phyloP scores from a whole-genome alignment of 805 yeast species.

The Metschnikowia kunwiensis region DNA sequence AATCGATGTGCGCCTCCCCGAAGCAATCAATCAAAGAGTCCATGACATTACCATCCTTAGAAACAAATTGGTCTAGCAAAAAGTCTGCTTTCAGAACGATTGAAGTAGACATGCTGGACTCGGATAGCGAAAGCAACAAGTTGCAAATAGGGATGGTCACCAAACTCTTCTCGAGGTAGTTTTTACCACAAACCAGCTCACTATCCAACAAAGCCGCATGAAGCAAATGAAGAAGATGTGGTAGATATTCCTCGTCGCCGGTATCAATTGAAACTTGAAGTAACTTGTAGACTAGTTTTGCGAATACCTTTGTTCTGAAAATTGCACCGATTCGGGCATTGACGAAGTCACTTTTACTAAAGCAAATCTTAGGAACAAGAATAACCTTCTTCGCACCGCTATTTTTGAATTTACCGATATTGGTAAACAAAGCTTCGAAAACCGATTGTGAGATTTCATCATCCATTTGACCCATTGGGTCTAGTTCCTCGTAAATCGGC shows the following conservation, averaged over 20 bases:
- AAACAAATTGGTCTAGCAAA: slow-evolving; percentile 49
- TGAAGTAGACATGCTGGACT: slow-evolving; percentile 47
- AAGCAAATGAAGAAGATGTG: slow-evolving; percentile 61
- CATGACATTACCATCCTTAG: slow-evolving; percentile 47
- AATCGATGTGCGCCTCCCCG: slow-evolving; percentile 52
- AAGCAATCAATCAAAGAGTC: slow-evolving; percentile 53
- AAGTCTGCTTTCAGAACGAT: slow-evolving; percentile 54
- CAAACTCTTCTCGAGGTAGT: slow-evolving; percentile 43
- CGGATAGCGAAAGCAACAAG: slow-evolving; percentile 49
- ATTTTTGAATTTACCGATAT: slow-evolving; percentile 38
- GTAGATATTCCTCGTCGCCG: slow-evolving; percentile 52
- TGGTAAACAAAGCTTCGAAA: slow-evolving; percentile 44
- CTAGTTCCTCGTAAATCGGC: slow-evolving; percentile 51
- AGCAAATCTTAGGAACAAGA: slow-evolving; percentile 44
- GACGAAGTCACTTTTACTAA: slow-evolving; percentile 33
- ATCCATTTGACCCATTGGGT: slow-evolving; percentile 41
- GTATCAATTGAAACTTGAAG: slow-evolving; percentile 50
- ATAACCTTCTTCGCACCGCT: slow-evolving; percentile 42
- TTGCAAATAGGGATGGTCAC: slow-evolving; percentile 56
- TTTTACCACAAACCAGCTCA: slow-evolving; percentile 39
- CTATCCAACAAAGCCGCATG: slow-evolving; percentile 62
- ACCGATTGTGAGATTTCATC: slow-evolving; percentile 50
- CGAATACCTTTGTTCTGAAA: slow-evolving; percentile 51
- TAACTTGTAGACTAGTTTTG: slow-evolving; percentile 56
- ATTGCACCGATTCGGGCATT: slow-evolving; percentile 44